Evolutionary conservation across 305 asterid species (phyloP), one percentile per base, ranked within the genome.

Genomic region (Solanum hybrid): DNA sequence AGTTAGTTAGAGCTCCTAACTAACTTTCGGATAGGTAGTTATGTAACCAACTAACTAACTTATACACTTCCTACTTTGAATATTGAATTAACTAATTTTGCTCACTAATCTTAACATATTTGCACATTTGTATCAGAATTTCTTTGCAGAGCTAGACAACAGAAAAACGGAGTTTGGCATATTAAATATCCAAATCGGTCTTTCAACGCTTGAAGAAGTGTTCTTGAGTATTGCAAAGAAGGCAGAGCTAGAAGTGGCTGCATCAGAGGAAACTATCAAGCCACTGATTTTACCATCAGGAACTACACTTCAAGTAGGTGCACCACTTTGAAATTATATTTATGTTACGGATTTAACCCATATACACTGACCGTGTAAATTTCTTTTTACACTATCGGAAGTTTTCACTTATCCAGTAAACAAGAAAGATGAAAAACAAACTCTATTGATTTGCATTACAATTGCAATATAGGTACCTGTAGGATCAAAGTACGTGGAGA

Each of bases 401-500:
- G 32, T 56, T 84, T 84, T 51, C 37, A 51, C 76, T 36, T n/a
- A n/a, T 79, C 60, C 11, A 36, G 1, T 36, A 37, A n/a, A 79
- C 85, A 37, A 37, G 60, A 78, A 36, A 36, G 73, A 45, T 82
- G 45, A 85, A 51, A 31, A 19, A 31, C 87, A 19, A 56, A 31
- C 75, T 19, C 19, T 4, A 14, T 26, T 69, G 17, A 24, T 86
- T 71, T 66, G 89, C 69, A 71, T 36, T 87, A 71, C 36, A 72
- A 80, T 71, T 71, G 42, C 40, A 73, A n/a, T 45, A 76, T 88
- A 92, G 94, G 87, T 92, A 77, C 94, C 91, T 7, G n/a, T 69
- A 26, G 94, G 94, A 73, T 92, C 93, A 38, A 90, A 91, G 36
- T 90, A 86, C 37, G 78, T 91, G 10, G 94, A 91, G 27, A 91